Conservation (phyloP, 2,329 filamentous ascomycete species). For the Clarireedia monteithiana region DNA sequence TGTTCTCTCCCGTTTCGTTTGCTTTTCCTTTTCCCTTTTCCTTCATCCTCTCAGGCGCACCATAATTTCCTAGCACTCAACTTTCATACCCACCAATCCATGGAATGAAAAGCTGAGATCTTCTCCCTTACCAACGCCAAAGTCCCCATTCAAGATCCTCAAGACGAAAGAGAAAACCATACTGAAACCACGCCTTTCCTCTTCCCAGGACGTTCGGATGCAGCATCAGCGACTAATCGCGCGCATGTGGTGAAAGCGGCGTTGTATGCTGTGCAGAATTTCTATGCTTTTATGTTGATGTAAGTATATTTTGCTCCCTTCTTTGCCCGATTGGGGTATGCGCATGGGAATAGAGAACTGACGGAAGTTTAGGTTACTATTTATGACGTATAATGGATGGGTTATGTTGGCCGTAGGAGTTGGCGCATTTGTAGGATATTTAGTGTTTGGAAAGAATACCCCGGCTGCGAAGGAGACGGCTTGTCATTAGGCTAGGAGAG, state of each 20-base stretch:
- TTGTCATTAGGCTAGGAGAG: slow-evolving; percentile 56
- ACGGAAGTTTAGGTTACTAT: slow-evolving; percentile 65
- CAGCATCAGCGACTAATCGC: slow-evolving; percentile 48
- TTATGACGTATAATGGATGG: slow-evolving; percentile 99
- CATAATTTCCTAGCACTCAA: slow-evolving; percentile 7
- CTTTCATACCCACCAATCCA: slow-evolving; percentile 4
- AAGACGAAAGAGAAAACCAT: slow-evolving; percentile 28
- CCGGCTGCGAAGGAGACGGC: slow-evolving; percentile 77
- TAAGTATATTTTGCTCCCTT: slow-evolving; percentile 43
- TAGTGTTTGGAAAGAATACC: slow-evolving; percentile 66
- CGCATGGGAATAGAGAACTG: not conserved
- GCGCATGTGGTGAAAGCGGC: slow-evolving; percentile 72
- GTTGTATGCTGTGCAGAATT: slow-evolving; percentile 88
- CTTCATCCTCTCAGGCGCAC: not conserved
- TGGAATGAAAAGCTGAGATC: slow-evolving; percentile 22
- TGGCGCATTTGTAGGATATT: slow-evolving; percentile 82
- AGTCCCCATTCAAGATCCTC: slow-evolving; percentile 1
- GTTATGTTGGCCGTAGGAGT: slow-evolving; percentile 88
- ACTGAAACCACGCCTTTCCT: slow-evolving; percentile 57
- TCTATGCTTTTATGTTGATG: slow-evolving; percentile 99
- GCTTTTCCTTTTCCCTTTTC: too few species aligned
- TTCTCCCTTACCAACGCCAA: too few species aligned
- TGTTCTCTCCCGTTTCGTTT: slow-evolving; percentile 9
- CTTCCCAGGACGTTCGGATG: slow-evolving; percentile 60
- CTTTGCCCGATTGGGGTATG: not conserved